Evolutionary conservation across 495 filamentous ascomycete genomes (phyloP).

Genomic region (Xylaria nigripes): DNA sequence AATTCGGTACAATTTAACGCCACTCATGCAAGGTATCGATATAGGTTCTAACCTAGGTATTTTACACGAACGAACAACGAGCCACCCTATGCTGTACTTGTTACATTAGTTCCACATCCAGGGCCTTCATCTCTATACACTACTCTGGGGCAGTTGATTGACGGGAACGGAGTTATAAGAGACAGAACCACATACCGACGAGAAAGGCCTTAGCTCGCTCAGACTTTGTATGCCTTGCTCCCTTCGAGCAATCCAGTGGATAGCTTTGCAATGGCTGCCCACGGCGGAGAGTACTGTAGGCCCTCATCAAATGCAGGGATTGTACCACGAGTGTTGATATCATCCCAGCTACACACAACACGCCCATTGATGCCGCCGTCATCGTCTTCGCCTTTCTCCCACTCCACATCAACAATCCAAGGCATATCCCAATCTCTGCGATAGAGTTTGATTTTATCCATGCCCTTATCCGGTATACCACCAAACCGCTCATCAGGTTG

Average conservation of each 20-base stretch:
- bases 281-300: conserved; percentile 62
- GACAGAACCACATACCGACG: not conserved
- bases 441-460: conserved; percentile 51
- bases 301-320: conserved; percentile 88
- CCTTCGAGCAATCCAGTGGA: conserved; percentile 79
- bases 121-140: not conserved
- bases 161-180: not conserved
- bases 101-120: not conserved
- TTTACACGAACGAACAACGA: not conserved
- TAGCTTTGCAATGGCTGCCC: conserved; percentile 68
- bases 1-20: conserved; percentile 15
- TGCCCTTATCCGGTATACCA: conserved; percentile 36
- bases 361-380: conserved; percentile 50
- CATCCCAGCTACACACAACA: conserved; percentile 81
- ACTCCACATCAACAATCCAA: conserved; percentile 72
- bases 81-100: not conserved
- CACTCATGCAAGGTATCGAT: conserved; percentile 20
- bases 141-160: not conserved
- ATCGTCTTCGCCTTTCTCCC: conserved; percentile 35
- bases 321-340: conserved; percentile 59
- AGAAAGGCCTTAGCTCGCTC: not conserved
- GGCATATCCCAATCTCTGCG: conserved; percentile 62
- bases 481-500: conserved; percentile 51
- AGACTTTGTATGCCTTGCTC: conserved; percentile 32
- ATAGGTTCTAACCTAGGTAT: not conserved